Percentiles rank a stretch among this genome's conserved stretches.
phyloP scores from a whole-genome alignment of 768 basidiomycete species.

The Lentinula guzmanii region DNA sequence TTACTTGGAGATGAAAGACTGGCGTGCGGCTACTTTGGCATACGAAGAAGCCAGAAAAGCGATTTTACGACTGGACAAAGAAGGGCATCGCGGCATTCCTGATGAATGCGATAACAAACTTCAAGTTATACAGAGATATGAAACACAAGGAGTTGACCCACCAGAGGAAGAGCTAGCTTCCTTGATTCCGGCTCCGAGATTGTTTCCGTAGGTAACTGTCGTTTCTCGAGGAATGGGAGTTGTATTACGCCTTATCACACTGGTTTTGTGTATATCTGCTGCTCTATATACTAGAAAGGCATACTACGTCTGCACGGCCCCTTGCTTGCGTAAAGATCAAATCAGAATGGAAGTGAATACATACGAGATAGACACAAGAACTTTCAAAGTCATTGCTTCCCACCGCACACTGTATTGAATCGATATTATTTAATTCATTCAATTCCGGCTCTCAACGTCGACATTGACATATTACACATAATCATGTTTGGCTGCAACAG shows the following conservation, averaged over 20 bases:
- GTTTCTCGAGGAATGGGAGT: no score
- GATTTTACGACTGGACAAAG: neutral
- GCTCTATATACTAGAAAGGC: no score
- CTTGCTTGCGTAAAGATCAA: no score
- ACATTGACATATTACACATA: neutral
- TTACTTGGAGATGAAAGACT: neutral
- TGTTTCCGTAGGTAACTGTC: neutral
- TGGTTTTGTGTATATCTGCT: no score
- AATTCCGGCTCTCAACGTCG: neutral
- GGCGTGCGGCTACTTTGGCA: constrained; percentile 1
- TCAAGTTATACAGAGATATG: neutral
- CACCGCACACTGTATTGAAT: neutral
- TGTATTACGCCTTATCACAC: no score
- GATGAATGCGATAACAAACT: neutral
- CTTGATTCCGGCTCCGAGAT: neutral
- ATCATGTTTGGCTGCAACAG: neutral
- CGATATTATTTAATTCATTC: no score
- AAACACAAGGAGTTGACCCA: neutral
- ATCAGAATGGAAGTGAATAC: no score
- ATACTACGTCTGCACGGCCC: no score
- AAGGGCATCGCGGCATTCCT: neutral
- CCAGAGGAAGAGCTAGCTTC: neutral
- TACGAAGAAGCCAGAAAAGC: constrained; percentile 1
- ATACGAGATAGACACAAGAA: no score
- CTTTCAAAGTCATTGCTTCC: neutral